Evolutionary conservation across 768 basidiomycete genomes (phyloP), one percentile per base, ranked within the genome.

Genomic region (Basidioascus undulatus): DNA sequence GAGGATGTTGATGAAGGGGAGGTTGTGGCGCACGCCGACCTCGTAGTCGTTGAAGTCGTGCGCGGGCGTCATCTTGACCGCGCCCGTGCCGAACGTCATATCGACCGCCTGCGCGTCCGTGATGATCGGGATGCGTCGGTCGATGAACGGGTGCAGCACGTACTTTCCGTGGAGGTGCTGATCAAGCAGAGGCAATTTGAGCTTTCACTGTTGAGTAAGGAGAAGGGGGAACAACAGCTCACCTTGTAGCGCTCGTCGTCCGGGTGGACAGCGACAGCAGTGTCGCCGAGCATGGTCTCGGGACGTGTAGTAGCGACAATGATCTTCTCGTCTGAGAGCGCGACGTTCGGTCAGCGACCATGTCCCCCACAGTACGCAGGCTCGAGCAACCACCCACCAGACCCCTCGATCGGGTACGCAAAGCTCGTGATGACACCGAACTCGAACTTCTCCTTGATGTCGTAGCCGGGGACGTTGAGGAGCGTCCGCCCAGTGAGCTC

Each of bases 1-100:
- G 51, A 96, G 57, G 47, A 96, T 76, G 51, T 78, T 94, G 62
- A 98, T 76, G 55, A 92, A 89, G 35, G 79, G 74, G 18, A 98
- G 65, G 11, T 74, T 71, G 55, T 96, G 83, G 32, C 89, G 63
- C 51, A 72, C 54, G 9, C 84, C 92, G 48, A 86, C 84, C 48
- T 84, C 83, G 58, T 89, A 96, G 66, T 96, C 89, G 54, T 87
- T 87, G 13, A 74, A 79, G 56, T 96, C 92, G 54, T 96, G 92
- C 0, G 89, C 92, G 13, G 92, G 92, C 0, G 92, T 96, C 53
- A 96, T 94, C 64, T 98, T 96, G 39, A 96, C 89, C 1, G 89
- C 92, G 55, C 92, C 92, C 24, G 92, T 98, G 28, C 92, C 92
- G 50, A 96, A 96, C 9, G 69, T 66, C 74, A 83, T 92, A 55